Evolutionary conservation across 805 yeast genomes (phyloP).

Genomic region (Monosporozyma aerobia): DNA sequence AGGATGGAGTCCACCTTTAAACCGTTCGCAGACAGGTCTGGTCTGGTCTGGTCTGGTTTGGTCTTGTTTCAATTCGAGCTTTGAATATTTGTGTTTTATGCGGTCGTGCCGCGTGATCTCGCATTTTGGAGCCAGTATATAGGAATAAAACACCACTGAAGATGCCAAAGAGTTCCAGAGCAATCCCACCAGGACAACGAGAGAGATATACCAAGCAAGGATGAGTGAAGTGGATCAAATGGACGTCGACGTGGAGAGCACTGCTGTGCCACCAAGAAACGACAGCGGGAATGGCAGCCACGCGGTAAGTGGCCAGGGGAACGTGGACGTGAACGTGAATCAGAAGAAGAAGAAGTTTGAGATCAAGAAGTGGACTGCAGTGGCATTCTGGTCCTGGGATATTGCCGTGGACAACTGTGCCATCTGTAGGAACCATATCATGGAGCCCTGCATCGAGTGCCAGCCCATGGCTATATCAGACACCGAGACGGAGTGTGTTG

Average conservation of each 20-base stretch:
- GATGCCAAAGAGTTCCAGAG: too few species aligned
- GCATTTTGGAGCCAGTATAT: too few species aligned
- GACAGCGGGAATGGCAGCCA: neutral
- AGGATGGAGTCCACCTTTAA: too few species aligned
- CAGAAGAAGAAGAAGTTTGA: slow-evolving; percentile 63
- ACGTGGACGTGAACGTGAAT: too few species aligned
- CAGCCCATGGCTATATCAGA: slow-evolving; percentile 66
- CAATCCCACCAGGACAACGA: too few species aligned
- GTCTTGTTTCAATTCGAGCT: neutral
- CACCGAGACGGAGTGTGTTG: slow-evolving; percentile 68
- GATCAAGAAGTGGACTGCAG: slow-evolving; percentile 97
- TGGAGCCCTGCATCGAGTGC: slow-evolving; percentile 98
- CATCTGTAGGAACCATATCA: slow-evolving; percentile 91
- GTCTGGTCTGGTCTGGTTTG: neutral
- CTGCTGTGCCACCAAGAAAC: neutral
- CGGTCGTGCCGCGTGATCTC: too few species aligned
- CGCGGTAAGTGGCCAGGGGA: too few species aligned
- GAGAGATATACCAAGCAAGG: neutral
- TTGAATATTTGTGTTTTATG: too few species aligned
- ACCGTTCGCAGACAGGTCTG: too few species aligned
- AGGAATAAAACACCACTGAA: too few species aligned
- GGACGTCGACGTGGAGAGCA: slow-evolving; percentile 18
- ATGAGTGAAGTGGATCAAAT: slow-evolving; percentile 20
- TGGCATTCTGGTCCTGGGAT: slow-evolving; percentile 99
- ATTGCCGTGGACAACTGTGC: slow-evolving; percentile 94